Conservation (phyloP, 129 eudicot genomes). For the Centaurea solstitialis region DNA sequence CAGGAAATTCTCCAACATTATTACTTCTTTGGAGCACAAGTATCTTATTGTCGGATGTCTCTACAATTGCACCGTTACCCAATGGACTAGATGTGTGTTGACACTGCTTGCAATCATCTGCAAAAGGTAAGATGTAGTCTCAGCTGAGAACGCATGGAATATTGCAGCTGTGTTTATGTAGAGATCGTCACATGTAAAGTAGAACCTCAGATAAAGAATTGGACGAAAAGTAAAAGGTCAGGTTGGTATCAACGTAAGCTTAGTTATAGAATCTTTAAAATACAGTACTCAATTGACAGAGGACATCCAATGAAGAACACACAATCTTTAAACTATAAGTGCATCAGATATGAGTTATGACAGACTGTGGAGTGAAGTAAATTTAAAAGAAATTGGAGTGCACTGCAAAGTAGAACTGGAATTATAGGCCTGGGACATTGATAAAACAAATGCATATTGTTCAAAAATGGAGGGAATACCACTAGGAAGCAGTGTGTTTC, state of each 20-base stretch:
- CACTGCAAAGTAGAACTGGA: not conserved
- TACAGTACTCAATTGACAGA: no score
- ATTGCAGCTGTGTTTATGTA: conserved; percentile 1
- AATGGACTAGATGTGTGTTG: conserved; percentile 93
- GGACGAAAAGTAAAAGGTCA: not conserved
- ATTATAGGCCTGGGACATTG: no score
- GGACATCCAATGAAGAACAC: not conserved
- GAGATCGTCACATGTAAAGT: conserved; percentile 3
- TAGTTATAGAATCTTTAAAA: not conserved
- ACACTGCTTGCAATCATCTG: conserved; percentile 76
- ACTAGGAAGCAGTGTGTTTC: no score
- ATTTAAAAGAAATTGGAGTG: not conserved
- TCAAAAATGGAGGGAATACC: no score
- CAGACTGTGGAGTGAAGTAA: not conserved
- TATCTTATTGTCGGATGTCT: conserved; percentile 72
- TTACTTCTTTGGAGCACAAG: conserved; percentile 91
- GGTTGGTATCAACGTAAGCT: not conserved
- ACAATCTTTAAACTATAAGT: not conserved
- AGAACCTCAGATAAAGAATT: not conserved
- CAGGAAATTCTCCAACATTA: conserved; percentile 96
- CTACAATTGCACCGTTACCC: conserved; percentile 91
- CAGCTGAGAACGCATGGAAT: not conserved
- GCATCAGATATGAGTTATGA: not conserved
- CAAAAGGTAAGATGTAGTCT: not conserved
- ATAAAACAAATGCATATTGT: no score